Evolutionary conservation across 257 asterid genomes (phyloP), one percentile per base, ranked within the genome.

Genomic region (Leptodermis oblonga): DNA sequence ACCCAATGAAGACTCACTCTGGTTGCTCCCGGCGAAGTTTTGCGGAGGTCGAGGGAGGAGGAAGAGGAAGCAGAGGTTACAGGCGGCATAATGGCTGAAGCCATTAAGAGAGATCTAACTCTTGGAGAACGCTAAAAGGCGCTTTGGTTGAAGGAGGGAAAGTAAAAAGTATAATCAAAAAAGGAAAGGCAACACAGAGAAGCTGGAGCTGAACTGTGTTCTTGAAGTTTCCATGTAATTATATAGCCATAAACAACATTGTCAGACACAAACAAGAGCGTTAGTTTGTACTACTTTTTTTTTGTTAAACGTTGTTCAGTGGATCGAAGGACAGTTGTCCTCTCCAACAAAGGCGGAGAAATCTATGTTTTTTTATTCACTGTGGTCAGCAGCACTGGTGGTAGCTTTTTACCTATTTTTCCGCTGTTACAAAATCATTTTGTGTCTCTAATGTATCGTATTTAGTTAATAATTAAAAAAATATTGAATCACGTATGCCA

Each of bases 321-420:
- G 67, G 79, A 77, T 70, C 84, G 42, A 74, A 70, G 9, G 48
- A 69, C 79, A 70, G 62, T 25, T 80, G 78, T 74, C 67, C 39
- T 53, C 80, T 77, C 85, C 85, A 78, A 81, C 66, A 73, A 77
- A 77, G 82, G 52, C 80, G 85, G 85, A 77, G 85, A 72, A 58
- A 59, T 60, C 82, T 23, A 81, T 49, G 76, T 71, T 2, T 33
- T 45, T 3, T 23, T 31, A 8, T 31, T 17, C 30, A 30, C 22
- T 14, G 67, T 10, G 52, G 4, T 3, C 23, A 10, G 14, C 67
- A 45, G 18, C 23, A 42, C 11, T 4, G 49, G 15, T 37, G 3
- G 48, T 30, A 8, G 9, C 48, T 61, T 22, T 61, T 14, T 8
- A 6, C 9, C 14, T 51, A 11, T 15, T n/a, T 61, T 61, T 61